Base-by-base conservation (phyloP, 73 alveolate species). In the Paramecium biaurelia region DNA sequence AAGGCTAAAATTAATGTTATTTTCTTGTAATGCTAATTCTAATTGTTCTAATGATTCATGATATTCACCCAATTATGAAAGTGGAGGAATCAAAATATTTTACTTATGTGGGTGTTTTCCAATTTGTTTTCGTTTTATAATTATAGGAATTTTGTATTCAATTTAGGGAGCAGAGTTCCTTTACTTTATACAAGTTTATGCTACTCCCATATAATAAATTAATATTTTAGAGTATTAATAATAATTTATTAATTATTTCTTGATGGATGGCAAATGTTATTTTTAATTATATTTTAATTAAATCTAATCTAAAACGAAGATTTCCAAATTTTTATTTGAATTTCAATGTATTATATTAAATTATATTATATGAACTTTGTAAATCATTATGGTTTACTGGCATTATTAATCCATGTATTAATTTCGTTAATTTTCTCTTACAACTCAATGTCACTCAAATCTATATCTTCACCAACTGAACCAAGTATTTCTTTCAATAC, bases 21-120 rank as follows among this genome's bases (percentile, higher is more conserved):
- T 37, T 37, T 74, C 87, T 23, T n/a, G 12, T 15, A 74, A 74
- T 10, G 30, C 18, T n/a, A 37, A 37, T 21, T 74, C 87, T 32
- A 63, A 63, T 63, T 63, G 84, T 12, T 63, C 84, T 7, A 63
- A 12, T 12, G 84, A 63, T 37, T 74, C 87, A 34, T 74, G 57
- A 37, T 37, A 28, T 41, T 74, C 87, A 74, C 87, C 87, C 32
- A 74, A 41, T 41, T 74, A n/a, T 5, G 57, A 37, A n/a, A 74
- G 87, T 14, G 87, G 87, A 74, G 87, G 87, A 18, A 41, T 37
- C 37, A 74, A 41, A 34, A 74, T 32, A 37, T 74, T 74, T 37
- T 74, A 74, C 38, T 74, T 74, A 37, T 74, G 57, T 3, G 87
- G 87, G 35, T 74, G 35, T 20, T 41, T 74, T 63, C 45, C 84